Evolutionary conservation across 306 rosid species (phyloP), one percentile per base, ranked within the genome.

Genomic region (Echinosophora koreensis): DNA sequence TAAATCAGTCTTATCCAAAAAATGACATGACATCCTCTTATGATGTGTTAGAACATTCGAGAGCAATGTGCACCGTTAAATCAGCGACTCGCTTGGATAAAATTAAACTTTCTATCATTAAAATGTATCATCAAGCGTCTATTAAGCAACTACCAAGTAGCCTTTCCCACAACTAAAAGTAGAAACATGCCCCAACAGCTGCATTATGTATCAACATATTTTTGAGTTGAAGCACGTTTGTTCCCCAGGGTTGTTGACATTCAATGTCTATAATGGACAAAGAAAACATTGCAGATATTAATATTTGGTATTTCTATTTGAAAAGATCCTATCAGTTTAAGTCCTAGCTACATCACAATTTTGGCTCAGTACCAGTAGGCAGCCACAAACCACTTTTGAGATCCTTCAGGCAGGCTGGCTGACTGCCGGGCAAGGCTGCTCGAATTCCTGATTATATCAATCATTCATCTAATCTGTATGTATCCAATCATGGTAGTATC

Each of bases 221-320:
- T 38, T 46, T 22, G 34, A 7, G 52, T n/a, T 18, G 44, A 59
- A 46, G 41, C 68, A 76, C 8, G 28, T 69, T n/a, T n/a, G n/a
- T n/a, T 74, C 52, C 38, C 1, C 66, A 46, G 51, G n/a, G 42
- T 60, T 39, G 85, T 44, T 76, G 73, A 69, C 69, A 18, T 76
- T 32, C 80, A 34, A 15, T n/a, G 18, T 35, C 61, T 51, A 34
- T 32, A 13, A 28, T 18, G 5, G 51, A 64, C 58, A 57, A 70
- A 49, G 55, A 28, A 76, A 54, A 50, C 56, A 54, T 50, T 10
- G 28, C 27, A 41, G 22, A 58, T 39, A 71, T n/a, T 13, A 59
- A 76, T 38, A 39, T 70, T 37, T 54, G 87, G 5, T 6, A 49
- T 47, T 62, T 49, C 76, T 72, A 49, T 66, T 77, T 56, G 35